Evolutionary conservation across 345 rosid genomes (phyloP).

Genomic region (Clausena lansium): DNA sequence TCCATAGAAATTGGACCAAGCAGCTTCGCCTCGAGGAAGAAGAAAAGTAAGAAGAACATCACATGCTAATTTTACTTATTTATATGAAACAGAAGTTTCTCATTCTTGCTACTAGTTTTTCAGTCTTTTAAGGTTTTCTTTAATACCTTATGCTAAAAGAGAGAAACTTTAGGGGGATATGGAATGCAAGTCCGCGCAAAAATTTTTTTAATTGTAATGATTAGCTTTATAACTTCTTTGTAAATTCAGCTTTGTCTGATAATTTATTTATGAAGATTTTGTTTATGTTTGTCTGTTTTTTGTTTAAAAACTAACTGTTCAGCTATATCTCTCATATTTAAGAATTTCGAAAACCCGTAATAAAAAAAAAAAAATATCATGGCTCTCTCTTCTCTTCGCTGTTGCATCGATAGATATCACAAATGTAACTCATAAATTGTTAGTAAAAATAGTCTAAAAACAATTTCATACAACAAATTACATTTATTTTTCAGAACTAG

Average conservation of each 20-base stretch:
- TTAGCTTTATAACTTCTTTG: background rate
- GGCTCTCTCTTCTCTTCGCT: too few relatives aligned
- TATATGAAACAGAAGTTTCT: background rate
- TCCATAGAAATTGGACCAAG: conserved; percentile 73
- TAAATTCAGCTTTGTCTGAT: background rate
- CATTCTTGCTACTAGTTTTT: background rate
- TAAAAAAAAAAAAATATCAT: too few relatives aligned
- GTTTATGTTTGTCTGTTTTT: too few relatives aligned
- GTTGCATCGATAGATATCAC: too few relatives aligned
- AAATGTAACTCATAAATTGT: too few relatives aligned
- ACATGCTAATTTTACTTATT: conserved; percentile 4
- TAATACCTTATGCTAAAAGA: background rate
- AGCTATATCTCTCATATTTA: too few relatives aligned
- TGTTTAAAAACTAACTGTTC: too few relatives aligned
- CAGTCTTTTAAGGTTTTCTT: background rate
- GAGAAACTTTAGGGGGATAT: background rate
- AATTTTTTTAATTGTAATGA: background rate
- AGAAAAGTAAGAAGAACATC: conserved; percentile 52
- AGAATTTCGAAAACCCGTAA: too few relatives aligned
- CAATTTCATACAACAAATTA: too few relatives aligned
- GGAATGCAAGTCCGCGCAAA: background rate
- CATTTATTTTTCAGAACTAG: too few relatives aligned
- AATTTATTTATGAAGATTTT: too few relatives aligned
- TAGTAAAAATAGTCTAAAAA: too few relatives aligned
- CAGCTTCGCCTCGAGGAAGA: conserved; percentile 74